Conservation (phyloP, 139 green algal species). For the Diplosphaera chodatii region DNA sequence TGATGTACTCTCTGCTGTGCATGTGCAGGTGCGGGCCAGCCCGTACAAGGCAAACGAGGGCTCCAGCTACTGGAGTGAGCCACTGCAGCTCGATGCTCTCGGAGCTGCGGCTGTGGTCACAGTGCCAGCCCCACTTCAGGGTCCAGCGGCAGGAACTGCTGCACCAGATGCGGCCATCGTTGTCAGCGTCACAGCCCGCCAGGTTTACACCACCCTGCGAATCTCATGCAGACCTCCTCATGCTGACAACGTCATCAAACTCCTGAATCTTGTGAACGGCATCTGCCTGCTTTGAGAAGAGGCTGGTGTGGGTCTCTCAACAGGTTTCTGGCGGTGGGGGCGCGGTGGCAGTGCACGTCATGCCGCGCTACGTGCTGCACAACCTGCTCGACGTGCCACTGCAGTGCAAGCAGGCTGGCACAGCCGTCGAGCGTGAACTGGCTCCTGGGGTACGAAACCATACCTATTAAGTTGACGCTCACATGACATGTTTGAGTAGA, state of each 20-base stretch:
- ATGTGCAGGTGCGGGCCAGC: conserved; percentile 37
- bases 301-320: too few species aligned
- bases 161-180: conserved; percentile 14
- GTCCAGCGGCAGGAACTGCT: conserved; percentile 2
- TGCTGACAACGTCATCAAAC: too few species aligned
- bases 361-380: conserved; percentile 66
- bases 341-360: conserved; percentile 54
- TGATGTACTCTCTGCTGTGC: too few species aligned
- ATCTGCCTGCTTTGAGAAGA: too few species aligned
- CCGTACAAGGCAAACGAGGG: conserved; percentile 19
- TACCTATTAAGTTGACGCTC: too few species aligned
- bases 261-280: too few species aligned
- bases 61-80: conserved; percentile 32
- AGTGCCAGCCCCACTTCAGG: conserved; percentile 20
- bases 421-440: conserved; percentile 29
- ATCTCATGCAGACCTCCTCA: too few species aligned
- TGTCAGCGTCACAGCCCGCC: conserved; percentile 20
- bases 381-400: conserved; percentile 58
- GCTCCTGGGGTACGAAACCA: neutral
- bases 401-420: conserved; percentile 54
- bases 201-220: too few species aligned
- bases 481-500: too few species aligned
- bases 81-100: conserved; percentile 32
- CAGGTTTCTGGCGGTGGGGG: conserved; percentile 24
- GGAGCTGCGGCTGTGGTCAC: conserved; percentile 35